A percentile compares a stretch with the other conserved stretches of the same genome.
Conservation (phyloP, 1,284 basidiomycete genomes). For the Boletus smithii region DNA sequence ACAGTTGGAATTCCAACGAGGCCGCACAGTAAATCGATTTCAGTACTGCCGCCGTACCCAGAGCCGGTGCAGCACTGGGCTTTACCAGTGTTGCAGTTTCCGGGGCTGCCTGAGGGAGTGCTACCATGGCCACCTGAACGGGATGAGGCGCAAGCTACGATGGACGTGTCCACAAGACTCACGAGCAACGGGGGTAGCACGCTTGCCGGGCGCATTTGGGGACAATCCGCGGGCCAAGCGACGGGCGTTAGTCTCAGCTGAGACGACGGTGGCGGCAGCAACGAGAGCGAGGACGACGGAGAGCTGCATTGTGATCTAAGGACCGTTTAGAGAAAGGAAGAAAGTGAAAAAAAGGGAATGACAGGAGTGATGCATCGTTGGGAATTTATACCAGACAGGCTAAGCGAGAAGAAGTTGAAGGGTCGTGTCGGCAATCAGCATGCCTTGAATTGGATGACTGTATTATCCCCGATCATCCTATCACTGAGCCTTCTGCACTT, state of each 20-base stretch:
- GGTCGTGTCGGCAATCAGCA: slow-evolving; percentile 20
- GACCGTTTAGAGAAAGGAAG: background rate
- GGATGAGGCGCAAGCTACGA: background rate
- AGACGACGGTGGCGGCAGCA: slow-evolving; percentile 35
- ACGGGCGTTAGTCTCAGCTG: slow-evolving; percentile 47
- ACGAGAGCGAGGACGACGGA: slow-evolving; percentile 36
- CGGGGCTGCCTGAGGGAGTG: slow-evolving; percentile 30
- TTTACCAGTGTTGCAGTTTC: slow-evolving; percentile 37
- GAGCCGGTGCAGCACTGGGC: slow-evolving; percentile 41
- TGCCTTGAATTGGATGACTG: slow-evolving; percentile 1
- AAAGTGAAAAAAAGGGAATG: background rate
- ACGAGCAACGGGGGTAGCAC: slow-evolving; percentile 18
- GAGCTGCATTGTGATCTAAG: slow-evolving; percentile 41
- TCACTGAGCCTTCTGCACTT: too few species aligned
- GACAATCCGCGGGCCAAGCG: slow-evolving; percentile 50
- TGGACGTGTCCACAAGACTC: slow-evolving; percentile 2
- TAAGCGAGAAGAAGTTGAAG: too few species aligned
- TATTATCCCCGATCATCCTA: too few species aligned
- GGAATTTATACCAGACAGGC: background rate
- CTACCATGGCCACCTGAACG: slow-evolving; percentile 28
- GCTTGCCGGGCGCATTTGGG: slow-evolving; percentile 33
- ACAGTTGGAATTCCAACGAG: too few species aligned
- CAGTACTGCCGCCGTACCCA: too few species aligned
- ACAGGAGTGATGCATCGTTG: background rate
- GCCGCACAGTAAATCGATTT: too few species aligned